Evolutionary conservation across 1,284 basidiomycete species (phyloP).

Genomic region (Puccinia triticina): DNA sequence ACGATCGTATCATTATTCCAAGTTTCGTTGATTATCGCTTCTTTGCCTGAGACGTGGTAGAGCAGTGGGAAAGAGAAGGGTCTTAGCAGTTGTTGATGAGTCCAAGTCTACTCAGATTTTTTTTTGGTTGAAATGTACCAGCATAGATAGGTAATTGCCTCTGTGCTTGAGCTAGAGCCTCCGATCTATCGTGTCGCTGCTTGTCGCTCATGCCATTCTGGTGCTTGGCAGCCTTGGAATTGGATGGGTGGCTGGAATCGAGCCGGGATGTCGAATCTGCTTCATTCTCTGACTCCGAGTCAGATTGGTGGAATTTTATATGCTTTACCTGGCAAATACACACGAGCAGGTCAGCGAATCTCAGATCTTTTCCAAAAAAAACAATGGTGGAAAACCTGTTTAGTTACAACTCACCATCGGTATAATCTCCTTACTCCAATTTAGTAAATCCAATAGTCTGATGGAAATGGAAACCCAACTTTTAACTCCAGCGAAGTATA

Average conservation of each 20-base stretch:
- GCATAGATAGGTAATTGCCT: slow-evolving; percentile 37
- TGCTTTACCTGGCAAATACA: not conserved
- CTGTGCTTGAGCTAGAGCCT: slow-evolving; percentile 26
- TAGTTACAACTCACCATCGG: no score
- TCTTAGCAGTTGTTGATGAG: not conserved
- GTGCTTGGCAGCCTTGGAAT: not conserved
- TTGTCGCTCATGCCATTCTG: slow-evolving; percentile 11
- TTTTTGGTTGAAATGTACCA: slow-evolving; percentile 18
- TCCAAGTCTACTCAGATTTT: not conserved
- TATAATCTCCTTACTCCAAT: no score
- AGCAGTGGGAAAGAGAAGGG: not conserved
- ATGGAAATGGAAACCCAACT: no score
- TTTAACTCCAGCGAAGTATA: no score
- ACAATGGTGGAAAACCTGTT: no score
- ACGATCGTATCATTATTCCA: slow-evolving; percentile 82
- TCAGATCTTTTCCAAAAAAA: not conserved
- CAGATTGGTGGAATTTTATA: slow-evolving; percentile 12
- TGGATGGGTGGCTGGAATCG: not conserved
- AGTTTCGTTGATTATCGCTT: slow-evolving; percentile 74
- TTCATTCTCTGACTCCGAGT: slow-evolving; percentile 19
- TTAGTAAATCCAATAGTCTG: no score
- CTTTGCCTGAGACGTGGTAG: slow-evolving; percentile 66
- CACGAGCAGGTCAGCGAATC: no score
- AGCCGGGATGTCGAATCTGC: not conserved
- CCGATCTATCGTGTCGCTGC: slow-evolving; percentile 22